Percentiles rank a stretch among this genome's conserved stretches.
phyloP scores from a whole-genome alignment of 306 rosid species.

The Dicorynia guianensis region DNA sequence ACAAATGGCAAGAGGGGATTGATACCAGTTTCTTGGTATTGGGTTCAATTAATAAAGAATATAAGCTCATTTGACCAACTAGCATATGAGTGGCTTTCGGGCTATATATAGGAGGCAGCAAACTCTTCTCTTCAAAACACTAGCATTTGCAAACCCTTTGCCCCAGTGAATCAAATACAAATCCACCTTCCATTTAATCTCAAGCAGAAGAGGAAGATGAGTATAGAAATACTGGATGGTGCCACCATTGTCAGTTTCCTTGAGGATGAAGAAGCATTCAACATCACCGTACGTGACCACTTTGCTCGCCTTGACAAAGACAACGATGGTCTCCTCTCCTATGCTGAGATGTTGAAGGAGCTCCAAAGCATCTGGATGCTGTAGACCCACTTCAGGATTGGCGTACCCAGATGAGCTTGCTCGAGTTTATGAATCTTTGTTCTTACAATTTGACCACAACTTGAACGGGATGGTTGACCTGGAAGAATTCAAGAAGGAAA shows the following conservation, averaged over 20 bases:
- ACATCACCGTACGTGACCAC: conserved; percentile 30
- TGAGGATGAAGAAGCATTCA: conserved; percentile 78
- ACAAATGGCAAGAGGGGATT: conserved; percentile 30
- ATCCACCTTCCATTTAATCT: conserved; percentile 19
- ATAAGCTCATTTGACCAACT: conserved; percentile 21
- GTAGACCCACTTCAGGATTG: conserved; percentile 73
- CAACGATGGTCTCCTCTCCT: conserved; percentile 68
- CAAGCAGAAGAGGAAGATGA: conserved; percentile 53
- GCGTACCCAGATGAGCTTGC: conserved; percentile 64
- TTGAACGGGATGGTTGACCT: conserved; percentile 63
- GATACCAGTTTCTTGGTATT: conserved; percentile 18
- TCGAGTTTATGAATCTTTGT: conserved; percentile 61
- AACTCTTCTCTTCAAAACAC: conserved; percentile 38
- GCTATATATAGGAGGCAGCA: conserved; percentile 28
- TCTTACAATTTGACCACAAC: conserved; percentile 67
- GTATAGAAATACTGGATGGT: conserved; percentile 75
- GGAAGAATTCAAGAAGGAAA: too few species aligned
- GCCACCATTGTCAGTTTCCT: conserved; percentile 70
- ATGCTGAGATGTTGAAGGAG: conserved; percentile 79
- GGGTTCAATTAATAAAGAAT: conserved; percentile 5
- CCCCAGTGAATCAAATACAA: not conserved
- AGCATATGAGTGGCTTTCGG: not conserved
- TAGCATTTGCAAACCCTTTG: conserved; percentile 29
- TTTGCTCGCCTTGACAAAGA: conserved; percentile 67
- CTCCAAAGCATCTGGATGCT: conserved; percentile 63